Evolutionary conservation across 1,139 yeast genomes (phyloP), one percentile per base, ranked within the genome.

Genomic region (Blastobotrys petasosporus): DNA sequence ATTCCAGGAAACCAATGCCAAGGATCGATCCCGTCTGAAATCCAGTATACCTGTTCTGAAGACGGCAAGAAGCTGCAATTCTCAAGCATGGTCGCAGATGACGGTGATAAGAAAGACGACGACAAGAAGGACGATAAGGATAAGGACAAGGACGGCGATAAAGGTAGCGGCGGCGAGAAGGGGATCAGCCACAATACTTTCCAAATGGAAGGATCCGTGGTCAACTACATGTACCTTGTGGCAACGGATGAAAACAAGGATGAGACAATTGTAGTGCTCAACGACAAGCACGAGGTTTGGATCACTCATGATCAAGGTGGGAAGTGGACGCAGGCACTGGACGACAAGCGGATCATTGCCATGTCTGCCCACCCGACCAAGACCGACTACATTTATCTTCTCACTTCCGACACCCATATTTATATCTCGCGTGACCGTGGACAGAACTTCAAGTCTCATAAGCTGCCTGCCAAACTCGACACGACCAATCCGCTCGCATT

Each of bases 241-340:
- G 61, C 60, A 49, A 46, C 50, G 47, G 70, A 72, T 35, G 62
- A 64, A 32, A 63, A 69, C 6, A 62, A 56, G 17, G 65, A 62
- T 9, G 87, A 90, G 60, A 84, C 95, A 9, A 64, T 92, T n/a
- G 58, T 92, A 16, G 65, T 85, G 11, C 71, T 75, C 45, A 83
- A 92, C 0, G 63, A 66, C 23, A 66, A 70, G 32, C 72, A 76
- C 33, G 66, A 70, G 8, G 71, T 80, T 1, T 82, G 67, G 55
- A 73, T 86, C 11, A 85, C 96, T 1, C 84, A 80, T 58, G 81
- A 88, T 64, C 94, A 94, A 40, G 97, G 97, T 16, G 61, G 69
- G 2, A 64, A 65, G 1, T 82, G 90, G 68, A 69, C 70, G 12
- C 67, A 68, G 50, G 74, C 66, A 11, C 60, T 75, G 3, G 66